Evolutionary conservation across 371 early-diverging fungal species (phyloP).

Genomic region (Polyrhizophydium stewartii): DNA sequence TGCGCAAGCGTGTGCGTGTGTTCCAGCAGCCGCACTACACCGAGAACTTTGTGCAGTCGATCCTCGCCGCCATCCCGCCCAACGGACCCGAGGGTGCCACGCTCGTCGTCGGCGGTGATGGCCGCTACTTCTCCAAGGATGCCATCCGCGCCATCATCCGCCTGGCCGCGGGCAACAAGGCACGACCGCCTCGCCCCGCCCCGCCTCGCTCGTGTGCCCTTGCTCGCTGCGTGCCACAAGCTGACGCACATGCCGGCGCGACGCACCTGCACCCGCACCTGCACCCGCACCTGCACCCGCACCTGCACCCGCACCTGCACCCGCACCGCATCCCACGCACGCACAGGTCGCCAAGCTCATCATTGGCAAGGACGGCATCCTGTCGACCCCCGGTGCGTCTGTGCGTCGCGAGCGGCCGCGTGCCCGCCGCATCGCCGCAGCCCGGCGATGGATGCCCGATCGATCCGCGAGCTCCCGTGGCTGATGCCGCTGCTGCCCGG

Average conservation of each 20-base stretch:
- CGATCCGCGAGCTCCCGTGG: too few relatives aligned
- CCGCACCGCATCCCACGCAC: too few relatives aligned
- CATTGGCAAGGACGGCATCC: slow-evolving; percentile 88
- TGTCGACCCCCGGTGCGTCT: slow-evolving; percentile 78
- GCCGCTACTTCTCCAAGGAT: slow-evolving; percentile 83
- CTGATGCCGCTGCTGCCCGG: too few relatives aligned
- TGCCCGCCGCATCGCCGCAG: too few relatives aligned
- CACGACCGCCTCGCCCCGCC: slow-evolving; percentile 30
- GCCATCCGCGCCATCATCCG: slow-evolving; percentile 86
- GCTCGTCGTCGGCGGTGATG: slow-evolving; percentile 96
- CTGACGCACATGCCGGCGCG: too few relatives aligned
- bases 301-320: too few relatives aligned
- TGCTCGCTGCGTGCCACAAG: background rate
- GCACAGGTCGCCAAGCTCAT: slow-evolving; percentile 75
- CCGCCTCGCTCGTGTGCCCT: background rate
- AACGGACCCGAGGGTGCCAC: slow-evolving; percentile 70
- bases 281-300: background rate
- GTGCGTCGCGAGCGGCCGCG: too few relatives aligned
- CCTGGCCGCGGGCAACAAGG: slow-evolving; percentile 82
- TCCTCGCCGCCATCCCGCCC: slow-evolving; percentile 64
- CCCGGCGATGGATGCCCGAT: too few relatives aligned
- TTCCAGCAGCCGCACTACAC: slow-evolving; percentile 94
- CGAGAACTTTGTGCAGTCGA: slow-evolving; percentile 82
- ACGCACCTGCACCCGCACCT: background rate
- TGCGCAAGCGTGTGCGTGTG: slow-evolving; percentile 92